These are phyloP conservation scores for Pythium utonaiense DNA, from an alignment of 352 stramenopile species.

Conservation along the genomic window DNA sequence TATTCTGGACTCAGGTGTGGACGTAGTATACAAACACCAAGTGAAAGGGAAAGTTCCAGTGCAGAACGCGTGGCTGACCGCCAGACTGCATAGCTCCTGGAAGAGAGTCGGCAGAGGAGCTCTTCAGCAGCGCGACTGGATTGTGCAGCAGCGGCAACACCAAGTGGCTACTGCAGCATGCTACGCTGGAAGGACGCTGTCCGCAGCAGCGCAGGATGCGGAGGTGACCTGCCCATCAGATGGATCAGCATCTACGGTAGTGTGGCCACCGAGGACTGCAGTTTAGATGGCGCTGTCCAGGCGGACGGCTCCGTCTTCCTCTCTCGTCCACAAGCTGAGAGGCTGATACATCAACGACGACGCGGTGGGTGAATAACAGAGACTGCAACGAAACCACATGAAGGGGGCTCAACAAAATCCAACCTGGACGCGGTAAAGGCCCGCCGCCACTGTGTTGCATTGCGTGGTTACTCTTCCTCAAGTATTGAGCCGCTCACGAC, in stretches of 20 bases:
- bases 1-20: neutral
- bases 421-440: conserved; percentile 1
- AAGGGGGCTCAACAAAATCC: neutral
- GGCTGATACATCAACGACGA: too few relatives aligned
- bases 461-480: too few relatives aligned
- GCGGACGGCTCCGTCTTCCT: neutral
- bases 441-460: too few relatives aligned
- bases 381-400: neutral
- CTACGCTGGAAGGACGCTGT: neutral
- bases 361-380: neutral
- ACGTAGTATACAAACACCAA: neutral
- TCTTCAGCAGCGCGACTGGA: neutral
- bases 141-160: neutral
- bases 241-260: too few relatives aligned
- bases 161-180: neutral
- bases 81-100: neutral
- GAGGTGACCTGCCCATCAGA: too few relatives aligned
- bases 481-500: too few relatives aligned
- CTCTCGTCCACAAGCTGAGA: too few relatives aligned
- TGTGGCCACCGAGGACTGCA: too few relatives aligned
- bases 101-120: neutral
- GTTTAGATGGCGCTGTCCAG: neutral
- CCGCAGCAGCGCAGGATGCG: too few relatives aligned
- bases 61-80: neutral
- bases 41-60: neutral